Evolutionary conservation across 2,329 filamentous ascomycete genomes (phyloP), one percentile per base, ranked within the genome.

Genomic region (Fonsecaea pugnacius): DNA sequence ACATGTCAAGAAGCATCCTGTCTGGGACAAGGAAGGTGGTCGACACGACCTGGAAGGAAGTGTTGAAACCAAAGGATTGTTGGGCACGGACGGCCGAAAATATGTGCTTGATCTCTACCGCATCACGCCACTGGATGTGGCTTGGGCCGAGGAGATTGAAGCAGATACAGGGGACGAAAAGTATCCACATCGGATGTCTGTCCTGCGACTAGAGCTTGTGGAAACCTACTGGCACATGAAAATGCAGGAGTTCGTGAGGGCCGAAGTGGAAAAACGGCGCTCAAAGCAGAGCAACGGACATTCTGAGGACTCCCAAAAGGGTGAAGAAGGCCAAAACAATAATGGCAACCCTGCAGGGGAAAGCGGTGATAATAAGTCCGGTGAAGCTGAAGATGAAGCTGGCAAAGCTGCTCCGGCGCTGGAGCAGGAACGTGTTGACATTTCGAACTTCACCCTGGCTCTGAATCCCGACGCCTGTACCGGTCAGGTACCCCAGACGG

Each of bases 51-150:
- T 99, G 3, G 94, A 98, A 77, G 92, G 91, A 46, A 98, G 93
- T 73, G 93, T 99, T 14, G 95, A 99, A 79, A 99, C 95, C 59
- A 99, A 99, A 82, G 95, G 95, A 59, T 83, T 99, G n/a, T 83
- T 99, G 72, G 95, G 95, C 54, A 99, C 95, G 1, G 95, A 99
- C 74, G 95, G 93, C 40, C 87, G 95, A 72, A 97, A 96, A 76
- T 99, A 99, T 75, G 91, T 97, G n/a, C 85, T 99, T 57, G 95
- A 99, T 73, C 81, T 99, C 59, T 99, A 99, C 82, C 88, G 95
- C 63, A 89, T 98, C 69, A 96, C 95, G 2, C 95, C 95, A 5
- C 80, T 98, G 63, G 95, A 99, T 77, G 88, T 97, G 62, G 78
- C 84, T 24, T 99, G 96, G 93, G 84, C 96, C 71, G 94, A 99